Base-by-base conservation (phyloP, 352 stramenopile genomes). In the Phytophthora macrochlamydospora region DNA sequence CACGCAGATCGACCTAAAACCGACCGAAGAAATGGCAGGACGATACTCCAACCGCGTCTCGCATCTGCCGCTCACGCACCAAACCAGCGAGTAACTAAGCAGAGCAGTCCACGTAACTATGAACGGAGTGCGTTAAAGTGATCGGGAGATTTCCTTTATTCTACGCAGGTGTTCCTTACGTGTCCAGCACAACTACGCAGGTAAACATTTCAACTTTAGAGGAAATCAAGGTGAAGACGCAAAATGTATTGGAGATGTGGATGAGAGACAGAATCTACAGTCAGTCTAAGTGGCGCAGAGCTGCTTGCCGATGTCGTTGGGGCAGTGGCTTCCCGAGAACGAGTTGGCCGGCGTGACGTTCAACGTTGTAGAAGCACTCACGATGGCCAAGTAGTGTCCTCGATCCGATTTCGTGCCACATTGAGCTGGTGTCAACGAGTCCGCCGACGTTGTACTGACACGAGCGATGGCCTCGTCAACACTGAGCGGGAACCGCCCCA, bases 21-120 rank as follows among this genome's bases (percentile, higher is more conserved):
- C 71, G 2, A 70, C 65, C 18, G 83, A 91, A 49, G 65, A 76
- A 6, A 79, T 90, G 73, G 54, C 71, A 18, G 76, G 79, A 18
- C 73, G 68, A 44, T 91, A 76, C 54, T 75, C 78, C 30, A 93
- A 93, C 60, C 81, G 80, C 37, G 79, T 93, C 52, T 66, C 76
- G 9, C 85, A 93, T 55, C 63, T 93, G 56, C 79, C 83, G 12
- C 76, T 92, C 30, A 92, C 82, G 2, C 79, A 92, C 51, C 85
- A 85, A 35, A 91, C 85, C 9, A 91, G 81, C 63, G 83, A 93
- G 62, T 93, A 76, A 84, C 33, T 24, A 60, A 63, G 28, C 51
- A 54, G 52, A 9, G 18, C 31, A 73, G 51, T 67, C 6, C 24
- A 58, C 62, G 48, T 37, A 62, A 62, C 43, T 62, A 62, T 58